A percentile compares a stretch with the other conserved stretches of the same genome.
Evolutionary conservation across 2,329 filamentous ascomycete species (phyloP).

Genomic region (Nothopassalora personata): DNA sequence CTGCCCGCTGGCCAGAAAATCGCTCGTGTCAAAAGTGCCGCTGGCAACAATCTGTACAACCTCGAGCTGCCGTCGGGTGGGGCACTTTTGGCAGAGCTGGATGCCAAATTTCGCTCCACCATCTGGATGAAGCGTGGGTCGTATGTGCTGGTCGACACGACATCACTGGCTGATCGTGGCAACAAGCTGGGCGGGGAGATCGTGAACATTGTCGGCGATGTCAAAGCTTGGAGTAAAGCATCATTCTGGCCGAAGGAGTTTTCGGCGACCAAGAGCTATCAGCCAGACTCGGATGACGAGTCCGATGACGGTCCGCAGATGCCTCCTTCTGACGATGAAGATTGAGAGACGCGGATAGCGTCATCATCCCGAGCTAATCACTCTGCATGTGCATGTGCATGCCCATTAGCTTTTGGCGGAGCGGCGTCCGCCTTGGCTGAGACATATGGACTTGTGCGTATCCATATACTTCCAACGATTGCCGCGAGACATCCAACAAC

Average conservation of each 20-base stretch:
- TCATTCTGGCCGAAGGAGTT: slow-evolving; percentile 62
- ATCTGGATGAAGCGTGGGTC: slow-evolving; percentile 90
- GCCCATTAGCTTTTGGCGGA: slow-evolving; percentile 1
- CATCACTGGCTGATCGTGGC: slow-evolving; percentile 58
- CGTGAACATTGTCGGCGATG: slow-evolving; percentile 84
- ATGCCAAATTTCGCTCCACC: slow-evolving; percentile 78
- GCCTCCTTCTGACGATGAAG: slow-evolving; percentile 32
- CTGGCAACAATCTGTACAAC: slow-evolving; percentile 84
- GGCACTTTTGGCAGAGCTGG: slow-evolving; percentile 71
- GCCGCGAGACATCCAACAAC: slow-evolving; percentile 67
- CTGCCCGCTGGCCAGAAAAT: slow-evolving; percentile 55
- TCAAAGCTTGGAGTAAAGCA: slow-evolving; percentile 87
- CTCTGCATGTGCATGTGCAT: slow-evolving; percentile 11
- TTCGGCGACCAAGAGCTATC: slow-evolving; percentile 47
- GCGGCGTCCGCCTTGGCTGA: slow-evolving; percentile 1
- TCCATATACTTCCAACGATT: slow-evolving; percentile 60
- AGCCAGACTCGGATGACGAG: slow-evolving; percentile 65
- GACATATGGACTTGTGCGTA: slow-evolving; percentile 18
- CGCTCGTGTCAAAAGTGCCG: slow-evolving; percentile 71
- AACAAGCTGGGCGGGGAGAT: slow-evolving; percentile 85
- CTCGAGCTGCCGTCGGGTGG: slow-evolving; percentile 66
- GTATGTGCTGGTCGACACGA: slow-evolving; percentile 76
- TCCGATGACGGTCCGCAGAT: slow-evolving; percentile 49
- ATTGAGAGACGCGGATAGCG: slow-evolving; percentile 8
- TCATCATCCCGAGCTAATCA: slow-evolving; percentile 6